These are phyloP conservation scores for Herpetomonas samuelpessoai DNA, from an alignment of 208 protist genomes.

Conservation along the genomic window DNA sequence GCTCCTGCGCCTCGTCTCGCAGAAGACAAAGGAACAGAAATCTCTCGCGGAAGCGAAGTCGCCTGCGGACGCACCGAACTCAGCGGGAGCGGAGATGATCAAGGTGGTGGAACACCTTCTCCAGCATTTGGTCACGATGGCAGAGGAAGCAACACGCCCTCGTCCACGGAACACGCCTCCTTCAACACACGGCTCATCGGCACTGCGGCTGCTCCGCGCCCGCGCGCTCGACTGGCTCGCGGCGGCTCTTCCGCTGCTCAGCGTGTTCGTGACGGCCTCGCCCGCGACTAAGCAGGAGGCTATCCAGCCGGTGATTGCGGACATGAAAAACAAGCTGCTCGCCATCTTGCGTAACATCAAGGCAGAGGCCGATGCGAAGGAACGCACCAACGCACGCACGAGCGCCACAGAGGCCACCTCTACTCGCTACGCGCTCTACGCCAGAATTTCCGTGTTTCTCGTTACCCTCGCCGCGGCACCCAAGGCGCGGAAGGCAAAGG, in stretches of 20 bases:
- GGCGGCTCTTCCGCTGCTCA: background rate
- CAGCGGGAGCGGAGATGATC: constrained; percentile 1
- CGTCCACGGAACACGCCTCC: too few species aligned
- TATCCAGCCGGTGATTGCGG: background rate
- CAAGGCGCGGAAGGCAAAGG: constrained; percentile 11
- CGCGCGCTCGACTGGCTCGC: constrained; percentile 1
- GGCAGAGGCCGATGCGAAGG: background rate
- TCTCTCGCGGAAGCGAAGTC: too few species aligned
- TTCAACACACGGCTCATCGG: too few species aligned
- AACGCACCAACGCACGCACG: constrained; percentile 1
- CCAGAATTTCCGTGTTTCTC: constrained; percentile 54
- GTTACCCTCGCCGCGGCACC: constrained; percentile 29
- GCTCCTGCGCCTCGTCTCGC: constrained; percentile 39
- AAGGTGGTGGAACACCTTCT: constrained; percentile 18
- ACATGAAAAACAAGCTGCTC: constrained; percentile 18
- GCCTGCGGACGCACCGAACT: background rate
- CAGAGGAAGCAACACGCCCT: constrained; percentile 8
- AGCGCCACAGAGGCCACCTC: background rate
- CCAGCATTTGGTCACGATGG: constrained; percentile 15
- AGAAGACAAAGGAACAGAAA: background rate
- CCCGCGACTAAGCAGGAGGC: background rate
- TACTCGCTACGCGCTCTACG: constrained; percentile 54
- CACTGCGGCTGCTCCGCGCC: background rate
- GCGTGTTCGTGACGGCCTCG: background rate
- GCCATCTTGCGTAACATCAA: constrained; percentile 22